A percentile compares a stretch with the other conserved stretches of the same genome.
Conservation (phyloP, 2,329 filamentous ascomycete genomes). For the Ophiostoma sp. region DNA sequence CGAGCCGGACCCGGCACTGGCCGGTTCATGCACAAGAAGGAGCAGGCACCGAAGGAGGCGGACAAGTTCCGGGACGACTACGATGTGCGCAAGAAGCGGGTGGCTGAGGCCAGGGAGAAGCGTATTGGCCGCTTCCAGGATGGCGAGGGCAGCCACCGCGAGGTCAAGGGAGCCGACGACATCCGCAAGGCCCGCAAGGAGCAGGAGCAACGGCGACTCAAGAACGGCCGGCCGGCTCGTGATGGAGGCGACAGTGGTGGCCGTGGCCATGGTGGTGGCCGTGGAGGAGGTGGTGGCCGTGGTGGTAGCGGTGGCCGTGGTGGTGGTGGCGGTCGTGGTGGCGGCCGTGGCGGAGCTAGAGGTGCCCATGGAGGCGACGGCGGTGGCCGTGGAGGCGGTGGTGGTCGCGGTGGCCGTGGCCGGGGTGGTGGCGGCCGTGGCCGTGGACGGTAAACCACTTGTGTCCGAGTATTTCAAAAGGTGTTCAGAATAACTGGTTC, state of each 20-base stretch:
- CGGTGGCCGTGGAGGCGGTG: background rate
- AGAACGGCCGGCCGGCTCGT: constrained; percentile 70
- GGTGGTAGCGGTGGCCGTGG: background rate
- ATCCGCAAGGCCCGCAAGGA: constrained; percentile 76
- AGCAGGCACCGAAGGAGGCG: constrained; percentile 84
- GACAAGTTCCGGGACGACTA: constrained; percentile 92
- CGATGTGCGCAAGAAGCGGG: constrained; percentile 81
- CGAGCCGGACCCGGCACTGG: constrained; percentile 34
- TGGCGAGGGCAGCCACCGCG: constrained; percentile 64
- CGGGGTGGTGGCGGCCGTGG: constrained; percentile 2
- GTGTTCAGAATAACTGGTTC: background rate
- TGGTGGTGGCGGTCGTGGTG: constrained; percentile 16
- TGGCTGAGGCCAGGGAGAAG: constrained; percentile 81
- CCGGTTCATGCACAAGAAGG: constrained; percentile 78
- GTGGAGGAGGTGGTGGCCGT: constrained; percentile 8
- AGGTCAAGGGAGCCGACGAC: constrained; percentile 76
- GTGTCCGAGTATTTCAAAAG: background rate
- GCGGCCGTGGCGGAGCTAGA: constrained; percentile 5
- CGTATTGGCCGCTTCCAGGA: constrained; percentile 68
- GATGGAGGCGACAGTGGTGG: constrained; percentile 15
- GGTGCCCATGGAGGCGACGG: constrained; percentile 12
- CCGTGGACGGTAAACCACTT: background rate
- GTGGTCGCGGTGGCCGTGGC: constrained; percentile 16
- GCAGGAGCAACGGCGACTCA: constrained; percentile 70
- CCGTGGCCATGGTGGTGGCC: constrained; percentile 16